A percentile compares a stretch with the other conserved stretches of the same genome.
These are phyloP conservation scores for Orbilia blumenaviensis DNA, from an alignment of 2,329 filamentous ascomycete genomes.

Conservation along the genomic window DNA sequence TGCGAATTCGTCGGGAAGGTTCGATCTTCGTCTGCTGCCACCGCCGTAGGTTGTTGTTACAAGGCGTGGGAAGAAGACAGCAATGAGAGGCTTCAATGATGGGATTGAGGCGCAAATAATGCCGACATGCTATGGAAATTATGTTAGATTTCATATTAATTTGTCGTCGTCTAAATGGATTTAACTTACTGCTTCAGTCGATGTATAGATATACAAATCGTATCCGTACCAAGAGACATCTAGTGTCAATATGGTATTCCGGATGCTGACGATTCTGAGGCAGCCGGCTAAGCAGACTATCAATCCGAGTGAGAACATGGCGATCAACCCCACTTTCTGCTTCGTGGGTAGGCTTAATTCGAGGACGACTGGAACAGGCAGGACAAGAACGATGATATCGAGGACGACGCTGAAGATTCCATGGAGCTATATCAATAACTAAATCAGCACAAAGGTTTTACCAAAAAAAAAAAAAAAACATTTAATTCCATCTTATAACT, in stretches of 20 bases:
- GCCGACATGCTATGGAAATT: constrained; percentile 37
- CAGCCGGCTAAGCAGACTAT: constrained; percentile 50
- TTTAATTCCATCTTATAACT: background rate
- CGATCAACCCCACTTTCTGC: constrained; percentile 50
- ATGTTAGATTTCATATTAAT: constrained; percentile 1
- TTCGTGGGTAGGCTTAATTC: constrained; percentile 39
- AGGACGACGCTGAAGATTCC: constrained; percentile 48
- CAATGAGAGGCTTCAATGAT: constrained; percentile 42
- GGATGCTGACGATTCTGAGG: constrained; percentile 46
- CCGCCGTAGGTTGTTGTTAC: constrained; percentile 39
- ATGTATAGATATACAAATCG: constrained; percentile 50
- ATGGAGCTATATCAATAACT: constrained; percentile 18
- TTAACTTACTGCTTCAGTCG: constrained; percentile 46
- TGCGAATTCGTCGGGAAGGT: constrained; percentile 23
- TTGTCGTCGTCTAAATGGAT: background rate
- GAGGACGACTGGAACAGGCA: constrained; percentile 46
- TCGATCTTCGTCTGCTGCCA: constrained; percentile 33
- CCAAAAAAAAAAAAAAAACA: no score
- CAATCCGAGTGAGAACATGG: constrained; percentile 50
- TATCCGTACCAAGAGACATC: constrained; percentile 51
- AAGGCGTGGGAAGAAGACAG: constrained; percentile 45
- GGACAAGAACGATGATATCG: constrained; percentile 39
- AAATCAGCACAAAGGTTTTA: background rate
- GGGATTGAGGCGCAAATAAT: constrained; percentile 52
- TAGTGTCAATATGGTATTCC: constrained; percentile 41